Evolutionary conservation across 2,329 filamentous ascomycete species (phyloP), one percentile per base, ranked within the genome.

Genomic region (Verticillium tricorpus): DNA sequence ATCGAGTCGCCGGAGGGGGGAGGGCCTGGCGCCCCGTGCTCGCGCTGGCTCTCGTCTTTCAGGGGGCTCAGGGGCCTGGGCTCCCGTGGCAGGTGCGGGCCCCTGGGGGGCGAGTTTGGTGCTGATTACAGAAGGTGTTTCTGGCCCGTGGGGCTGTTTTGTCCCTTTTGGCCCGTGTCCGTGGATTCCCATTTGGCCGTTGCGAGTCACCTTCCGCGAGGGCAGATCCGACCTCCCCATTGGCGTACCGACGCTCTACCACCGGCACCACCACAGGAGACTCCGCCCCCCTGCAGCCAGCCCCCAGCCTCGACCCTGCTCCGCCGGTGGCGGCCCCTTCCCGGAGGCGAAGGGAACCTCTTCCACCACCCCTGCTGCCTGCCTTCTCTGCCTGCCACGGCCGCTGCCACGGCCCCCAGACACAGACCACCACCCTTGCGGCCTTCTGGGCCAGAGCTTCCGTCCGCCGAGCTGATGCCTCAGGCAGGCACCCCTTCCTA

Each of bases 401-500:
- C n/a, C 17, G 9, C 45, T 50, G 45, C 45, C 45, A 50, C 45
- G 17, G 15, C 39, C 39, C 28, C 39, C 39, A 45, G 39, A 45
- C 39, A 45, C 39, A n/a, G 39, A 50, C 45, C 45, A 50, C 45
- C 28, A 50, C 45, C 45, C 45, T 50, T 50, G 45, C 45, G 45
- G 45, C 45, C 39, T 17, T n/a, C 17, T 45, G 39, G 45, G 45
- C 45, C 45, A 50, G 45, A 50, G 19, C 45, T 50, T 50, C 45
- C 45, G 45, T 50, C 34, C 34, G n/a, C 56, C 2, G 28, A 28
- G 28, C 28, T 4, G 6, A 28, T 61, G 70, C 72, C 72, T 74
- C 69, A 74, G 72, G 72, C 72, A 67, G 1, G 54, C 35, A 37
- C 32, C 7, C 65, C 63, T 58, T 64, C 56, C 59, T 59, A 75